Conservation (phyloP, 257 asterid species). For the Salvia rosmarinus region DNA sequence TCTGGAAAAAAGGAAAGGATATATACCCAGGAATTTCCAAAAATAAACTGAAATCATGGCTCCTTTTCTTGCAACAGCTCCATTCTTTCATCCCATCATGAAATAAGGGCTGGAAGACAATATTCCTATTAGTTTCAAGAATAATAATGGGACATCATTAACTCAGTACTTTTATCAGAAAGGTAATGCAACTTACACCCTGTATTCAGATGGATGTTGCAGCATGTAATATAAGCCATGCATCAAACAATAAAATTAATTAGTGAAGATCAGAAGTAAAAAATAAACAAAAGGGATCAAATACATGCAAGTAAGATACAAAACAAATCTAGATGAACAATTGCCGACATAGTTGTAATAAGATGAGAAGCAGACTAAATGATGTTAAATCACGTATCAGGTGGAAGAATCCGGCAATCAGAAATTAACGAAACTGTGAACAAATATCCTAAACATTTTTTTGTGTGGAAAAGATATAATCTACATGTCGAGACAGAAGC, state of each 20-base stretch:
- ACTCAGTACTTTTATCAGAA: conserved; percentile 17
- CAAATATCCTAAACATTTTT: background rate
- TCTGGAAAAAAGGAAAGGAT: conserved; percentile 13
- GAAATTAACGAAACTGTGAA: background rate
- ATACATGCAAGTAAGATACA: background rate
- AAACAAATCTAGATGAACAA: background rate
- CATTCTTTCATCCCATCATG: conserved; percentile 98
- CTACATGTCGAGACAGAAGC: background rate
- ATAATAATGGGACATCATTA: background rate
- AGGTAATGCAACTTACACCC: conserved; percentile 48
- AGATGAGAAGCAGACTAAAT: background rate
- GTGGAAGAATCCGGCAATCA: background rate
- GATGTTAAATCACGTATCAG: background rate
- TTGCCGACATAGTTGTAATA: conserved; percentile 5
- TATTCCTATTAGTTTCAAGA: conserved; percentile 24
- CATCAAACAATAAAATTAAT: conserved; percentile 27
- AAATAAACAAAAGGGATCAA: conserved; percentile 1
- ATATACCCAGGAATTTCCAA: conserved; percentile 74
- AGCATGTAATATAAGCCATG: conserved; percentile 28
- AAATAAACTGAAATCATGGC: conserved; percentile 91
- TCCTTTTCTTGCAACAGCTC: conserved; percentile 97
- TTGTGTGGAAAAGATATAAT: background rate
- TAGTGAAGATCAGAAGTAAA: conserved; percentile 29
- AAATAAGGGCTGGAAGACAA: conserved; percentile 69
- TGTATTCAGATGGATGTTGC: conserved; percentile 33